phyloP scores from a whole-genome alignment of 768 basidiomycete species.

The Amanita molliuscula region DNA sequence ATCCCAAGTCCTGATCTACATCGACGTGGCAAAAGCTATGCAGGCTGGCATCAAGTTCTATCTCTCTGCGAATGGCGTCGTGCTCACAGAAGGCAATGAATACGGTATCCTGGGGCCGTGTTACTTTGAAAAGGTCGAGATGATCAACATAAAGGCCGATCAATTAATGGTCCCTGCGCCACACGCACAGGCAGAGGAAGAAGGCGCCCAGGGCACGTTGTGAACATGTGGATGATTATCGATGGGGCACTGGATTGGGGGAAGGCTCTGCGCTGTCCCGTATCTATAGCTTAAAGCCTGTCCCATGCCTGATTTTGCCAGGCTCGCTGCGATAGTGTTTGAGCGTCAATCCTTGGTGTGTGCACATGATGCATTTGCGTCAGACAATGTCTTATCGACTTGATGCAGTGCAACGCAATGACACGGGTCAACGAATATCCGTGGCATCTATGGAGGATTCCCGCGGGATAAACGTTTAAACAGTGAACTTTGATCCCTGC shows the following conservation, averaged over 20 bases:
- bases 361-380: too few relatives aligned
- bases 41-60: slow-evolving; percentile 63
- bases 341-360: too few relatives aligned
- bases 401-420: too few relatives aligned
- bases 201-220: not conserved
- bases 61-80: slow-evolving; percentile 79
- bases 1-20: slow-evolving; percentile 73
- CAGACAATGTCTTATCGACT: too few relatives aligned
- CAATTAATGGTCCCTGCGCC: not conserved
- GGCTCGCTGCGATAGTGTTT: not conserved
- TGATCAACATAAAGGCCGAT: not conserved
- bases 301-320: not conserved
- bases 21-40: slow-evolving; percentile 64
- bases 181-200: not conserved
- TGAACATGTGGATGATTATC: too few relatives aligned
- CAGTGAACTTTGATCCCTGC: too few relatives aligned
- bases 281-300: not conserved
- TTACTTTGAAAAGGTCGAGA: slow-evolving; percentile 2
- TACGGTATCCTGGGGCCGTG: not conserved
- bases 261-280: too few relatives aligned
- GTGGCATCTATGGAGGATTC: too few relatives aligned
- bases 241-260: too few relatives aligned
- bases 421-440: too few relatives aligned
- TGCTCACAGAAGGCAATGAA: slow-evolving; percentile 62
- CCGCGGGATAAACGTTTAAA: too few relatives aligned